Evolutionary conservation across 441 rosid genomes (phyloP).

Genomic region (Biscutella laevigata): DNA sequence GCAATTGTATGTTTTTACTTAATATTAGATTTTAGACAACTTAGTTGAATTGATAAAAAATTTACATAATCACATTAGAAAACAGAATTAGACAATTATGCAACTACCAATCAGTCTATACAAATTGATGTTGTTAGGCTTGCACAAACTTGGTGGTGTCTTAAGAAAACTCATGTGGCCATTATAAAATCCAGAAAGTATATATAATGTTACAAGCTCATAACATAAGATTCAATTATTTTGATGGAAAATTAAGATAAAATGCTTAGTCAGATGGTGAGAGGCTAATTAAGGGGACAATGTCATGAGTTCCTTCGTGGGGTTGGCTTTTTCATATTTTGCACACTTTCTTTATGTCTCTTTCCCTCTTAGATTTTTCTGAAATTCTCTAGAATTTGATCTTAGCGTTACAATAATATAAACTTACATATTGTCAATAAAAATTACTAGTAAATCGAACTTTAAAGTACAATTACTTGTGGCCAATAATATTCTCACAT

Average conservation of each 20-base stretch:
- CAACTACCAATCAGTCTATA: too few relatives aligned
- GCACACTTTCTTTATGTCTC: slow-evolving; percentile 16
- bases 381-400: slow-evolving; percentile 11
- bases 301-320: slow-evolving; percentile 20
- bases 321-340: background rate
- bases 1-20: too few relatives aligned
- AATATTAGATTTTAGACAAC: too few relatives aligned
- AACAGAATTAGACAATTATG: too few relatives aligned
- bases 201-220: slow-evolving; percentile 11
- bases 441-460: slow-evolving; percentile 7
- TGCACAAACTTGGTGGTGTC: background rate
- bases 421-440: background rate
- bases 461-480: background rate
- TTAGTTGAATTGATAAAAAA: too few relatives aligned
- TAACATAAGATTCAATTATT: slow-evolving; percentile 7
- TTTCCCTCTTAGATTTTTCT: slow-evolving; percentile 17
- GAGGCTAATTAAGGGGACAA: slow-evolving; percentile 15
- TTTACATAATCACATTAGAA: too few relatives aligned
- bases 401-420: background rate
- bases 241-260: background rate
- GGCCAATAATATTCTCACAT: background rate
- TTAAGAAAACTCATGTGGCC: background rate
- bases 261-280: background rate
- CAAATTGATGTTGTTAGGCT: background rate
- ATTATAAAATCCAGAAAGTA: background rate